These are phyloP conservation scores for Penicillium riverlandense DNA, from an alignment of 495 filamentous ascomycete genomes.

Conservation along the genomic window DNA sequence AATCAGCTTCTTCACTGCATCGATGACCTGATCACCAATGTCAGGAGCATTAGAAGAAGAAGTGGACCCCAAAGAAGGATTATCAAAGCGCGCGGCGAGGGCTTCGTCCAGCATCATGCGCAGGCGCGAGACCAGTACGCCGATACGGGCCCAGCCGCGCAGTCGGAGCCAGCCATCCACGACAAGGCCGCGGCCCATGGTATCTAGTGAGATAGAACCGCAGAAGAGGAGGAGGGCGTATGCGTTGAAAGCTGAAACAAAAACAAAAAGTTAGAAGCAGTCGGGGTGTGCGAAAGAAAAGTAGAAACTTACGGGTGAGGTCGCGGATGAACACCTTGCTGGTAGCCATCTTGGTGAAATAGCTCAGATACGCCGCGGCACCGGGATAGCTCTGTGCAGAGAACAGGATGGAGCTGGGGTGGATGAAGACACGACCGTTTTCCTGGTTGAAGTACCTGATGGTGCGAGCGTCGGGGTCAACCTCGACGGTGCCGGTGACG, in stretches of 20 bases:
- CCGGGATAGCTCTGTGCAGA: conserved; percentile 66
- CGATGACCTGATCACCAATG: conserved; percentile 60
- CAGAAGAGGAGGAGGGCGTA: conserved; percentile 89
- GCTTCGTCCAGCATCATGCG: conserved; percentile 81
- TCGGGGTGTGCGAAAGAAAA: background rate
- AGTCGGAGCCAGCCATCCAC: conserved; percentile 91
- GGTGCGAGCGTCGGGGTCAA: conserved; percentile 85
- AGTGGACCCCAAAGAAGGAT: conserved; percentile 48
- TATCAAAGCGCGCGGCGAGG: conserved; percentile 69
- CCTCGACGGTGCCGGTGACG: conserved; percentile 76
- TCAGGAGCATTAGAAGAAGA: conserved; percentile 5
- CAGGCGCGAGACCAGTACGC: conserved; percentile 77
- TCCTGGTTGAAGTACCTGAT: conserved; percentile 91
- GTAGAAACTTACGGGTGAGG: conserved; percentile 63
- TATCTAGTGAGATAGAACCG: conserved; percentile 77
- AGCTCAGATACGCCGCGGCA: conserved; percentile 64
- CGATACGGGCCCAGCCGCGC: conserved; percentile 90
- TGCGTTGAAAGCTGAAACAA: conserved; percentile 69
- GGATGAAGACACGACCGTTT: conserved; percentile 82
- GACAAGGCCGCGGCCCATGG: conserved; percentile 75
- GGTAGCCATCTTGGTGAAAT: conserved; percentile 85
- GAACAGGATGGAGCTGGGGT: conserved; percentile 82
- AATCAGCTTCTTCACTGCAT: conserved; percentile 67
- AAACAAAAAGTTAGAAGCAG: background rate
- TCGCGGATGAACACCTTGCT: conserved; percentile 85